Percentiles rank a stretch among this genome's conserved stretches.
Conservation (phyloP, 306 rosid species). For the Rubus parviflorus region DNA sequence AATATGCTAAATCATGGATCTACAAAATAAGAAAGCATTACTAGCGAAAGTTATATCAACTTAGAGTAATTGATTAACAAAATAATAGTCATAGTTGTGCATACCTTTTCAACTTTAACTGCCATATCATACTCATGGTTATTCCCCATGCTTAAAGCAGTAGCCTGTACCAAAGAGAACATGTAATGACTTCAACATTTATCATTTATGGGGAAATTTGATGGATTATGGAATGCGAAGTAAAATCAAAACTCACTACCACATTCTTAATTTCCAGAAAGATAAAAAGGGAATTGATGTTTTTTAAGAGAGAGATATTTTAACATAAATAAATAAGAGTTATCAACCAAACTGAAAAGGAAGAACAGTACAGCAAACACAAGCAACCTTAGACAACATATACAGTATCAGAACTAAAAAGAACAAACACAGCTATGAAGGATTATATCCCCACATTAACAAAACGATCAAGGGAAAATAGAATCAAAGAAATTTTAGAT, state of each 20-base stretch:
- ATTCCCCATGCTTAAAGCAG: constrained; percentile 90
- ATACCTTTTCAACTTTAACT: constrained; percentile 82
- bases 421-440: neutral
- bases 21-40: constrained; percentile 26
- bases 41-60: neutral
- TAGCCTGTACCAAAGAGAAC: constrained; percentile 46
- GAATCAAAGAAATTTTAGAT: neutral
- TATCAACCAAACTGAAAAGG: neutral
- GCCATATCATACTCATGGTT: constrained; percentile 84
- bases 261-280: neutral
- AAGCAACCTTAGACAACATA: neutral
- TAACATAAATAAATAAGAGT: neutral
- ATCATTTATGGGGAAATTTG: neutral
- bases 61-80: neutral
- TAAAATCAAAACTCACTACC: neutral
- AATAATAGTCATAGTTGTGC: neutral
- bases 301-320: neutral
- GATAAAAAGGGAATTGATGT: neutral
- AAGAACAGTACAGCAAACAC: neutral
- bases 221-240: neutral
- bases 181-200: constrained; percentile 9
- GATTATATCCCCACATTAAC: neutral
- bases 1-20: constrained; percentile 89
- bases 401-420: neutral
- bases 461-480: neutral